Evolutionary conservation across 2,329 filamentous ascomycete genomes (phyloP).

Genomic region (Chalaropsis thielavioides): DNA sequence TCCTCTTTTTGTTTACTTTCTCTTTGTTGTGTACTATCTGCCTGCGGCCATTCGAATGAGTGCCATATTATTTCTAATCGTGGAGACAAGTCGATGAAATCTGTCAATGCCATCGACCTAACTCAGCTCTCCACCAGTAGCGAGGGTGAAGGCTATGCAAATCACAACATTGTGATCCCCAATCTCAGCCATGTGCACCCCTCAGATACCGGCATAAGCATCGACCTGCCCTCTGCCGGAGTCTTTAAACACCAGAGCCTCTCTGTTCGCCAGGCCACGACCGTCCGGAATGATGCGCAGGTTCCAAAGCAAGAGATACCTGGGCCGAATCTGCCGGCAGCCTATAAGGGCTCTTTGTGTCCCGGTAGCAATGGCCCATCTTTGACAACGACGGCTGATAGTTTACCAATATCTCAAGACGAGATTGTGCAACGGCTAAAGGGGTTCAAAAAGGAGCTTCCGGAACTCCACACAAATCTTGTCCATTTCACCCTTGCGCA

Average conservation of each 20-base stretch:
- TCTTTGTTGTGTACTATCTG: neutral
- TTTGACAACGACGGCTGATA: neutral
- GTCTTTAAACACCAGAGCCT: neutral
- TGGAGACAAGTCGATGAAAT: conserved; percentile 6
- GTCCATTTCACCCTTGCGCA: conserved; percentile 5
- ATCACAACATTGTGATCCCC: neutral
- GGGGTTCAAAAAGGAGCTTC: conserved; percentile 1
- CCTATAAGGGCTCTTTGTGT: neutral
- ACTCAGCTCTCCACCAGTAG: conserved; percentile 6
- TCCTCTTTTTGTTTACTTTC: neutral
- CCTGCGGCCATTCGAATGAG: neutral
- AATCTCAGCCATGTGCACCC: neutral
- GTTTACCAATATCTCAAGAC: neutral
- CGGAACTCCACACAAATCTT: conserved; percentile 6
- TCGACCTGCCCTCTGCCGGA: neutral
- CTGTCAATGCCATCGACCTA: conserved; percentile 8
- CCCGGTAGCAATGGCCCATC: neutral
- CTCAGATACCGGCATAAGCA: neutral
- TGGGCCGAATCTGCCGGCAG: neutral
- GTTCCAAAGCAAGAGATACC: neutral
- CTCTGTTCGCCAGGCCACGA: neutral
- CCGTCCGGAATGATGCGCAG: neutral
- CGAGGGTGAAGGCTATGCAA: neutral
- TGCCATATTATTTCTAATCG: neutral
- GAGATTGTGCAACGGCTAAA: neutral